Evolutionary conservation across 306 rosid genomes (phyloP).

Genomic region (Urtica urens): DNA sequence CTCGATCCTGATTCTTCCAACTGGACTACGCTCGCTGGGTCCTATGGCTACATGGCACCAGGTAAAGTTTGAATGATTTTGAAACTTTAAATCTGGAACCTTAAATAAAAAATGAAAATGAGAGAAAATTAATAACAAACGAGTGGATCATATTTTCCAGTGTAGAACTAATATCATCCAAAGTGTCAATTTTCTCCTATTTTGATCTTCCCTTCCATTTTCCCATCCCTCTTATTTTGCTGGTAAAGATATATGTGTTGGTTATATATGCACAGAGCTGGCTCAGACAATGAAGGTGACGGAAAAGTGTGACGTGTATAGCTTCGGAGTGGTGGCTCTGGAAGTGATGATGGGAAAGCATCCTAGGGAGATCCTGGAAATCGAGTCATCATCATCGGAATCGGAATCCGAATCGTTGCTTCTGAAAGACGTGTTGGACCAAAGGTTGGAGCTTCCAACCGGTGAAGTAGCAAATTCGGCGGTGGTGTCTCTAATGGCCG

Average conservation of each 20-base stretch:
- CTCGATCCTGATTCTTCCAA: slow-evolving; percentile 24
- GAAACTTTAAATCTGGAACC: too few species aligned
- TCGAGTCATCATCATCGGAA: not conserved
- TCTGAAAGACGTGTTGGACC: slow-evolving; percentile 38
- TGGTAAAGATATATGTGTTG: too few species aligned
- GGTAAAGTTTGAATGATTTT: slow-evolving; percentile 35
- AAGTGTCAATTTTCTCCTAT: too few species aligned
- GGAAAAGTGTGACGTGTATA: slow-evolving; percentile 43
- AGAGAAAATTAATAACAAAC: too few species aligned
- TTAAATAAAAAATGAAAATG: too few species aligned
- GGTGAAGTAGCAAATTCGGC: slow-evolving; percentile 19
- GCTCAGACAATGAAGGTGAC: slow-evolving; percentile 44
- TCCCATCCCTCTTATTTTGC: too few species aligned
- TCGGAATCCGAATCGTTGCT: slow-evolving; percentile 14
- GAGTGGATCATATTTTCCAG: too few species aligned
- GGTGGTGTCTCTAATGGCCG: slow-evolving; percentile 24
- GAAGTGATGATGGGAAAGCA: slow-evolving; percentile 59
- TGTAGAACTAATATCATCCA: too few species aligned
- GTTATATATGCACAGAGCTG: too few species aligned
- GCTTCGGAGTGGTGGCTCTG: slow-evolving; percentile 46
- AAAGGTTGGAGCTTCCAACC: slow-evolving; percentile 26
- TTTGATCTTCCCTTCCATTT: too few species aligned
- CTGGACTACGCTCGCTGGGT: slow-evolving; percentile 51
- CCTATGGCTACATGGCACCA: slow-evolving; percentile 72
- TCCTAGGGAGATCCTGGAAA: slow-evolving; percentile 38